These are phyloP conservation scores for Penicillium verhagenii DNA, from an alignment of 495 filamentous ascomycete species.

Conservation along the genomic window DNA sequence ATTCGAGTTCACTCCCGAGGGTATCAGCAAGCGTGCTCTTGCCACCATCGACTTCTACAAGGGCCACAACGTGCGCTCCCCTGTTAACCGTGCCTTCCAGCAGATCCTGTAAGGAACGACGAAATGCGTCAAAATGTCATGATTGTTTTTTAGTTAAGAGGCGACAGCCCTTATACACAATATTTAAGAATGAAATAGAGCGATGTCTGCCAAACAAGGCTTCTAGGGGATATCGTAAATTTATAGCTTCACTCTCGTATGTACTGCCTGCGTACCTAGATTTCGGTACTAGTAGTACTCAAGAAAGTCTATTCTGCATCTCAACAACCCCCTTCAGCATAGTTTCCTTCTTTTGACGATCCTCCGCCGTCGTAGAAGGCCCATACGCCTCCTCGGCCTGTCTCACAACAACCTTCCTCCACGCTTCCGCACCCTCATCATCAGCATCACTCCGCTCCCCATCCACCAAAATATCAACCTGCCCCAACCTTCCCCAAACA, in stretches of 20 bases:
- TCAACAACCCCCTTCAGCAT: constrained; percentile 30
- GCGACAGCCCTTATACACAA: constrained; percentile 22
- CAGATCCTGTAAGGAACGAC: constrained; percentile 42
- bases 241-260: no score
- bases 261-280: no score
- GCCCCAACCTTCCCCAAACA: constrained; percentile 52
- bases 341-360: constrained; percentile 26
- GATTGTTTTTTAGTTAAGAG: constrained; percentile 27
- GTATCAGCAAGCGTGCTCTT: constrained; percentile 89
- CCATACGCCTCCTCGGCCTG: constrained; percentile 42
- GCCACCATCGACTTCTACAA: constrained; percentile 97
- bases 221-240: no score
- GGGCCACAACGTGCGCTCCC: constrained; percentile 83
- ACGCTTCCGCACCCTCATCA: no score
- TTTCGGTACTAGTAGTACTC: not conserved
- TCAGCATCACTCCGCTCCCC: constrained; percentile 33
- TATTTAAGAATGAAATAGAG: constrained; percentile 31
- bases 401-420: constrained; percentile 35
- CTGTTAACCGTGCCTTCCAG: constrained; percentile 80
- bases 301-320: constrained; percentile 20
- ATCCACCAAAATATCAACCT: constrained; percentile 39
- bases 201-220: constrained; percentile 12
- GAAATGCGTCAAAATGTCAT: constrained; percentile 28
- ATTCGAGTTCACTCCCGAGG: constrained; percentile 98
- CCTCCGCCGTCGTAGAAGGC: constrained; percentile 14